Evolutionary conservation across 768 basidiomycete species (phyloP), one percentile per base, ranked within the genome.

Genomic region (Tulasnella sp.): DNA sequence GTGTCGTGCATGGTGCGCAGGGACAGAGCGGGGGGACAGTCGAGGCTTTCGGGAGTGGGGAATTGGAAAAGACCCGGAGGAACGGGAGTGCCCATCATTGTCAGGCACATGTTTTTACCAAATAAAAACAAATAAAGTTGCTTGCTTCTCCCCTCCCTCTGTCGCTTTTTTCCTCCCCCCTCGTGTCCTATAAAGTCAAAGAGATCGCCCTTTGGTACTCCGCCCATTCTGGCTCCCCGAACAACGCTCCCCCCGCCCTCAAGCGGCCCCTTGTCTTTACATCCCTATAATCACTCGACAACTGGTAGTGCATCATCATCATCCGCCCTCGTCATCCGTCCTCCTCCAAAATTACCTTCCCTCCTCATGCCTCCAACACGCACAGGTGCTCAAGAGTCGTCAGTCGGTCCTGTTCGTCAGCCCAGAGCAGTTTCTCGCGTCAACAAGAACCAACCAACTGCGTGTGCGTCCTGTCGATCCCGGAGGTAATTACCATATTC

Each of bases 401-500:
- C n/a, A n/a, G 41, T 47, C 36, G 35, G 34, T 40, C 59, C 34
- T 9, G 22, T 39, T 35, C 40, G 44, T 2, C 37, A 42, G 1
- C 52, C 52, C 7, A 59, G 11, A 9, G 37, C 26, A n/a, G 86
- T 88, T 72, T 86, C 90, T 71, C 92, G 92, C 78, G 90, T 91
- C 35, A 85, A 88, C 2, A 82, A 91, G 74, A 89, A 91, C 76
- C 92, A 96, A 76, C 93, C 92, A 80, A 91, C 90, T n/a, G 94
- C 94, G 8, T 96, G 95, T 78, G 93, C 93, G 72, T 92, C 93
- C 36, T 97, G 95, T 80, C 88, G 93, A 74, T 92, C 92, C 88
- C 81, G 95, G 79, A 86, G 95, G 89, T 90, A 68, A 75, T 26
- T 72, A 65, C 59, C 34, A 11, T 66, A 35, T n/a, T 37, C 65